These are phyloP conservation scores for Streptanthus diversifolius DNA, from an alignment of 345 rosid species.

Conservation along the genomic window DNA sequence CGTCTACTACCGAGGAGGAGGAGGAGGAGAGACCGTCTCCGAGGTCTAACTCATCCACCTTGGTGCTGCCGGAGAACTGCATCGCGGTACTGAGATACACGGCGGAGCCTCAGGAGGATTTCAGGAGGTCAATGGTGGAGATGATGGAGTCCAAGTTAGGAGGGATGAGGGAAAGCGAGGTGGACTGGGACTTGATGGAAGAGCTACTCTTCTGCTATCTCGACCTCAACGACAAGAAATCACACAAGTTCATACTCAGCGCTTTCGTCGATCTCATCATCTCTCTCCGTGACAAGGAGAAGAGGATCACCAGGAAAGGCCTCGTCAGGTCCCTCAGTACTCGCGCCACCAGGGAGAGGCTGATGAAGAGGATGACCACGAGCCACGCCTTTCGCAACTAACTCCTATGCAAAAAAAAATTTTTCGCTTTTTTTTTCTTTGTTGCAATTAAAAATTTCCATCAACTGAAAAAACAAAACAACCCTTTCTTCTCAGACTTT, in stretches of 20 bases:
- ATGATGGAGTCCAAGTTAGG: slow-evolving; percentile 56
- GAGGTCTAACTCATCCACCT: slow-evolving; percentile 27
- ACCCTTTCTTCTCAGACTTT: background rate
- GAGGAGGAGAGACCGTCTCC: slow-evolving; percentile 13
- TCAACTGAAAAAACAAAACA: background rate
- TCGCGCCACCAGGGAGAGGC: slow-evolving; percentile 32
- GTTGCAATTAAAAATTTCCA: background rate
- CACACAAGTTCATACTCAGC: slow-evolving; percentile 60
- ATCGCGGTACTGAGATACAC: slow-evolving; percentile 54
- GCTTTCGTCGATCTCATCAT: slow-evolving; percentile 74
- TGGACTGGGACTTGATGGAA: slow-evolving; percentile 89
- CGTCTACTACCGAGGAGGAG: slow-evolving; percentile 13
- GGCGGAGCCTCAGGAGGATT: slow-evolving; percentile 54
- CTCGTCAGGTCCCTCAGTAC: slow-evolving; percentile 20
- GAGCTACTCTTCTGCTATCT: slow-evolving; percentile 73
- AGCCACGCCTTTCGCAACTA: slow-evolving; percentile 1
- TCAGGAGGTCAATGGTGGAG: slow-evolving; percentile 70
- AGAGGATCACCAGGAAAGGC: slow-evolving; percentile 29
- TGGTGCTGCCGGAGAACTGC: slow-evolving; percentile 50
- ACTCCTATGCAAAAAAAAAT: background rate
- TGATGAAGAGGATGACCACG: slow-evolving; percentile 15
- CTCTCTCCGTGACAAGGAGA: slow-evolving; percentile 29
- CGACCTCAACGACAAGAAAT: slow-evolving; percentile 65
- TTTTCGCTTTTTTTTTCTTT: background rate
- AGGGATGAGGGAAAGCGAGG: slow-evolving; percentile 21